phyloP scores from a whole-genome alignment of 2,329 filamentous ascomycete genomes.

The Fusarium odoratissimum region DNA sequence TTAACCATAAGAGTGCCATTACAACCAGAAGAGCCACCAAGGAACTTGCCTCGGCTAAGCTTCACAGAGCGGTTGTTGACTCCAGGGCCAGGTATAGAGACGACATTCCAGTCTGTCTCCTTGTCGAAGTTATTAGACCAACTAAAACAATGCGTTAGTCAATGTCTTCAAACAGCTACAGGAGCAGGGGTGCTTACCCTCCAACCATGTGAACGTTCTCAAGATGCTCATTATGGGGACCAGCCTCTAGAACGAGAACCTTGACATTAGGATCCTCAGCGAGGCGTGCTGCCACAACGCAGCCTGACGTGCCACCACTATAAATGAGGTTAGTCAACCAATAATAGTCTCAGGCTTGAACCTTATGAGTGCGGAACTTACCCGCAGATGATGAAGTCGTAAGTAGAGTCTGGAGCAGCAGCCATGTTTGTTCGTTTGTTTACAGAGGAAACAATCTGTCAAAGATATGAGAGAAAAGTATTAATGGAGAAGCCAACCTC shows the following conservation, averaged over 20 bases:
- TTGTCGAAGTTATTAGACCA: slow-evolving; percentile 60
- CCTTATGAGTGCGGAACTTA: slow-evolving; percentile 30
- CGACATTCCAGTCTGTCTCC: slow-evolving; percentile 64
- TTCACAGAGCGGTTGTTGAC: slow-evolving; percentile 59
- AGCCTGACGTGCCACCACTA: slow-evolving; percentile 53
- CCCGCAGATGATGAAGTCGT: slow-evolving; percentile 52
- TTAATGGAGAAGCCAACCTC: not conserved
- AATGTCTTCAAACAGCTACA: too few relatives aligned
- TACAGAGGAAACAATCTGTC: not conserved
- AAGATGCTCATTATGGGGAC: slow-evolving; percentile 55
- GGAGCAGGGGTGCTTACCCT: slow-evolving; percentile 49
- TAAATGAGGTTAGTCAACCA: not conserved
- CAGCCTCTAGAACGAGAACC: slow-evolving; percentile 53
- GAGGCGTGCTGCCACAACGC: slow-evolving; percentile 52
- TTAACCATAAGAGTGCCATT: slow-evolving; percentile 64
- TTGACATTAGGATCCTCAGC: slow-evolving; percentile 48
- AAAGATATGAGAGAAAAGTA: not conserved
- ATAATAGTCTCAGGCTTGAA: not conserved
- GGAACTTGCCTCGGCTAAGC: slow-evolving; percentile 60
- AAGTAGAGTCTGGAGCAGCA: slow-evolving; percentile 34
- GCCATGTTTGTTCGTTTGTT: slow-evolving; percentile 27
- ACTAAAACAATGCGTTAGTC: slow-evolving; percentile 20
- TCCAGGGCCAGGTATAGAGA: slow-evolving; percentile 53
- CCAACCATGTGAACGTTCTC: slow-evolving; percentile 64
- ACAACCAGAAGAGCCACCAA: slow-evolving; percentile 61